These are phyloP conservation scores for Cantharellus cinnabarinus DNA, from an alignment of 768 basidiomycete genomes.

Conservation along the genomic window DNA sequence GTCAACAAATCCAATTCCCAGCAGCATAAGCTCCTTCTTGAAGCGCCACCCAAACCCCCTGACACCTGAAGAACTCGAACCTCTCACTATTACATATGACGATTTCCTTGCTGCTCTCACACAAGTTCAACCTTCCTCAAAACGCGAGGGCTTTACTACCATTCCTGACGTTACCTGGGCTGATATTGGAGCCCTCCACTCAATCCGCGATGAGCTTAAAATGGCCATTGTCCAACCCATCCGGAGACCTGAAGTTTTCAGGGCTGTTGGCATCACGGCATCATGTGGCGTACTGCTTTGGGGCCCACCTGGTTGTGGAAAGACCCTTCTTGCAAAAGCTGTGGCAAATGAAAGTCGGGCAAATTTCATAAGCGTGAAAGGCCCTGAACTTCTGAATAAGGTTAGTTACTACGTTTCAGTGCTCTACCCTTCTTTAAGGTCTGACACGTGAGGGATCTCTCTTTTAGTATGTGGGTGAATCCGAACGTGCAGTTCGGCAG, in stretches of 20 bases:
- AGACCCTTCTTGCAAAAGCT: slow-evolving; percentile 92
- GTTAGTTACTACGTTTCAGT: slow-evolving; percentile 21
- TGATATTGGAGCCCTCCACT: slow-evolving; percentile 82
- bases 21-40: slow-evolving; percentile 80
- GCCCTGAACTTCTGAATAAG: slow-evolving; percentile 93
- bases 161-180: slow-evolving; percentile 91
- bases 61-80: slow-evolving; percentile 53
- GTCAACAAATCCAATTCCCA: slow-evolving; percentile 23
- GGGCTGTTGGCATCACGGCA: slow-evolving; percentile 69
- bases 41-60: slow-evolving; percentile 68
- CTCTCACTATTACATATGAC: slow-evolving; percentile 55
- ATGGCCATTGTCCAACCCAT: slow-evolving; percentile 98
- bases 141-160: slow-evolving; percentile 94
- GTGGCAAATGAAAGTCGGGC: slow-evolving; percentile 91
- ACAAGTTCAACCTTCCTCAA: slow-evolving; percentile 86
- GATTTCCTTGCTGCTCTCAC: slow-evolving; percentile 74
- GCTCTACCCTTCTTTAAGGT: not conserved
- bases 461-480: slow-evolving; percentile 84
- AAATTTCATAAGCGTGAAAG: slow-evolving; percentile 96
- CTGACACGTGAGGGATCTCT: not conserved
- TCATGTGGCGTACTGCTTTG: slow-evolving; percentile 91
- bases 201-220: slow-evolving; percentile 73
- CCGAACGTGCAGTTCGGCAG: slow-evolving; percentile 83
- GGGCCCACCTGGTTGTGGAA: slow-evolving; percentile 98
- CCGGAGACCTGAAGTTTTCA: slow-evolving; percentile 72